A percentile compares a stretch with the other conserved stretches of the same genome.
These are phyloP conservation scores for Eragrostis nindensis DNA, from an alignment of 176 grass and related monocot genomes.

Conservation along the genomic window DNA sequence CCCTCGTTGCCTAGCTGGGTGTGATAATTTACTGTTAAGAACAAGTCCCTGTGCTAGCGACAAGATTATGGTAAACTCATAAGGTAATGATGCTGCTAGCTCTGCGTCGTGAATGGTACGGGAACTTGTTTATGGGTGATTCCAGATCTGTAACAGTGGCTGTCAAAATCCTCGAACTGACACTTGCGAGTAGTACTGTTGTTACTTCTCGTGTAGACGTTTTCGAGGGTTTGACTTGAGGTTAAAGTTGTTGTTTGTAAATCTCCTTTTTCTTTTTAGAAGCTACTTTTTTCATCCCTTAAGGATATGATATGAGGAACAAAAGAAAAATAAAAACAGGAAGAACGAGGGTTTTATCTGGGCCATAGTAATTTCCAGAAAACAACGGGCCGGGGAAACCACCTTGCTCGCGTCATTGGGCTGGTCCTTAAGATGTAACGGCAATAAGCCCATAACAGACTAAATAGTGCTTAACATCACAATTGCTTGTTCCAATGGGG, in stretches of 20 bases:
- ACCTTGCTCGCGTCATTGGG: too few species aligned
- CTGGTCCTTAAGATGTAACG: too few species aligned
- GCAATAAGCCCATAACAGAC: too few species aligned
- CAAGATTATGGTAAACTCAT: slow-evolving; percentile 8
- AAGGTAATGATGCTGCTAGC: neutral
- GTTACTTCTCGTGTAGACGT: neutral
- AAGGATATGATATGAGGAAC: too few species aligned
- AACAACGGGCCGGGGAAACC: too few species aligned
- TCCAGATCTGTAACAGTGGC: neutral
- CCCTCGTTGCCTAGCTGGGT: slow-evolving; percentile 6
- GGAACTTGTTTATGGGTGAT: neutral
- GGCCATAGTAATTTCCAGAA: too few species aligned
- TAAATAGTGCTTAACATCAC: too few species aligned
- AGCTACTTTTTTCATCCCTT: too few species aligned
- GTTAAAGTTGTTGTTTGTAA: neutral
- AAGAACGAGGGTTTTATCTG: too few species aligned
- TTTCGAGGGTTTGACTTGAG: neutral
- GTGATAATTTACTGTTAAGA: slow-evolving; percentile 4
- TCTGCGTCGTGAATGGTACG: neutral
- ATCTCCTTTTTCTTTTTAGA: too few species aligned
- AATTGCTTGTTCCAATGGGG: too few species aligned
- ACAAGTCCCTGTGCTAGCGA: neutral
- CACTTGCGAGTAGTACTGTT: neutral
- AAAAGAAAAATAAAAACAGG: too few species aligned
- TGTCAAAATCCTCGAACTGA: neutral